Percentiles rank a stretch among this genome's conserved stretches.
Conservation (phyloP, 768 basidiomycete genomes). For the Paxillus involutus region DNA sequence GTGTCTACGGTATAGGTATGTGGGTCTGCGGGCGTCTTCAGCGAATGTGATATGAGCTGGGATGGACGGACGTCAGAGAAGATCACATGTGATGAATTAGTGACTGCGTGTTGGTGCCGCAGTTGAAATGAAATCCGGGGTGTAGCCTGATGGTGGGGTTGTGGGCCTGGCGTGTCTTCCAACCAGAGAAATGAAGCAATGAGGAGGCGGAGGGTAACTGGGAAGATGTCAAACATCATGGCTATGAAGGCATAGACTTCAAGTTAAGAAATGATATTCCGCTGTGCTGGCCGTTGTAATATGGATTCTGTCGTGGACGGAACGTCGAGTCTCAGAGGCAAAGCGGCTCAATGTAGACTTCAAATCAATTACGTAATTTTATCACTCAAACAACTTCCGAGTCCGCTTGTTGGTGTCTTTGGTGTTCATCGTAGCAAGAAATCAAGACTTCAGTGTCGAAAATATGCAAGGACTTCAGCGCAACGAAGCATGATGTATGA, state of each 20-base stretch:
- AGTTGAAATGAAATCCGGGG: slow-evolving; percentile 55
- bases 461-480: too few relatives aligned
- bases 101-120: slow-evolving; percentile 62
- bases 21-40: slow-evolving; percentile 21
- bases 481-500: too few relatives aligned
- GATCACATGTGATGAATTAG: slow-evolving; percentile 52
- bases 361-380: too few relatives aligned
- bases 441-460: too few relatives aligned
- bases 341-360: neutral
- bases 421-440: too few relatives aligned
- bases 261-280: neutral
- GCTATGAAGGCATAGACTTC: neutral
- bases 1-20: slow-evolving; percentile 45
- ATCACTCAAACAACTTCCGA: too few relatives aligned
- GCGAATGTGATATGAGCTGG: slow-evolving; percentile 26
- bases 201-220: slow-evolving; percentile 41
- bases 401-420: too few relatives aligned
- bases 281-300: neutral
- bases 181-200: slow-evolving; percentile 43
- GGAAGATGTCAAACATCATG: slow-evolving; percentile 32
- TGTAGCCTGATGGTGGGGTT: slow-evolving; percentile 28
- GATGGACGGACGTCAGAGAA: slow-evolving; percentile 52
- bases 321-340: too few relatives aligned
- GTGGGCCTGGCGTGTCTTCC: slow-evolving; percentile 9
- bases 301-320: too few relatives aligned